Conservation (phyloP, 2,329 filamentous ascomycete species). For the Bipolaris cookei region DNA sequence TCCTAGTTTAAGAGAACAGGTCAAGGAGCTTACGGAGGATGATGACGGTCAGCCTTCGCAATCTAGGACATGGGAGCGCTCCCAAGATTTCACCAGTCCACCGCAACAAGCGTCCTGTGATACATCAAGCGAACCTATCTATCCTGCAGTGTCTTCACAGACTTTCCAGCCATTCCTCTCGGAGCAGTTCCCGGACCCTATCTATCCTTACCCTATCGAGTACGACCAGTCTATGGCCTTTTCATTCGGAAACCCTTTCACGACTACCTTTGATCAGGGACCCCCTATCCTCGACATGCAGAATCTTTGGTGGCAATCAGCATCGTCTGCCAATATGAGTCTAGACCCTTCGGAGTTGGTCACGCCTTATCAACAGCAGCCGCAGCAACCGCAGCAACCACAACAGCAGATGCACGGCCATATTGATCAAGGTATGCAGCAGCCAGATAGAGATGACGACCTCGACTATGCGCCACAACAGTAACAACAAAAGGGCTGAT, state of each 20-base stretch:
- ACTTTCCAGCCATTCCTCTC: neutral
- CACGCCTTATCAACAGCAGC: slow-evolving; percentile 5
- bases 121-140: neutral
- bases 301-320: slow-evolving; percentile 16
- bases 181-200: neutral
- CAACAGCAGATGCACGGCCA: slow-evolving; percentile 2
- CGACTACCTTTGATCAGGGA: slow-evolving; percentile 31
- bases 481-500: neutral
- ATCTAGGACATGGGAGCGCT: neutral
- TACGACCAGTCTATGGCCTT: slow-evolving; percentile 1
- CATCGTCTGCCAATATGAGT: neutral
- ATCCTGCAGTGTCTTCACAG: neutral
- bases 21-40: slow-evolving; percentile 20
- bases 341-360: neutral
- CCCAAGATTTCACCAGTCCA: neutral
- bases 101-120: slow-evolving; percentile 1
- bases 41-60: neutral
- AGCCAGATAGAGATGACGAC: neutral
- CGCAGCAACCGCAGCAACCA: neutral
- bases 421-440: slow-evolving; percentile 7
- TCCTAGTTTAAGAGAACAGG: slow-evolving; percentile 20
- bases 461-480: neutral
- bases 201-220: neutral
- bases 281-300: slow-evolving; percentile 20
- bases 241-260: slow-evolving; percentile 29